Evolutionary conservation across 2,329 filamentous ascomycete genomes (phyloP), one percentile per base, ranked within the genome.

Genomic region (Epichloe gansuensis): DNA sequence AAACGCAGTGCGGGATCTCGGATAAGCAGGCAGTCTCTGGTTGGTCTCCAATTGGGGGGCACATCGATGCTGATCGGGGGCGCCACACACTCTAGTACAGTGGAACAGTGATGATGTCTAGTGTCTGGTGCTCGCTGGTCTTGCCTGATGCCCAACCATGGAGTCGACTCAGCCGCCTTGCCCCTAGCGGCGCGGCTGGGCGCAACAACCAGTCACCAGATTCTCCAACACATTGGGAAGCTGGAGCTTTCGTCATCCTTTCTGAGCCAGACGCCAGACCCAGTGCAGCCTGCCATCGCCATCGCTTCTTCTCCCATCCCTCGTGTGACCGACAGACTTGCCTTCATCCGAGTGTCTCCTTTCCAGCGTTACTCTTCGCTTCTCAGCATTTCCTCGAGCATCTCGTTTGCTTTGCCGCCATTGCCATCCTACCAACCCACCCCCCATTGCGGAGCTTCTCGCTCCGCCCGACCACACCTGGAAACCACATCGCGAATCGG

Each of bases 231-330:
- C 17, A 21, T 21, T 21, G 17, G 17, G 17, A 21, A 21, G 17
- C 17, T 21, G 17, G 17, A 47, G 47, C 47, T 53, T 54, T 51
- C 53, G 27, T 49, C 56, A 57, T 53, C 51, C 48, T 48, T 53
- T 47, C 39, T 53, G 46, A 49, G 27, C 27, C 23, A 23, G 11
- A 31, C 31, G 31, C 31, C 31, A 31, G 31, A 47, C n/a, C 46
- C 46, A 17, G 17, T 8, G 40, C 40, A 17, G 15, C 40, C 11
- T 27, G 8, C 25, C 47, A 34, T 41, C 50, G 50, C 50, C 54
- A 44, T 54, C 46, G 31, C 46, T 38, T 38, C 42, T 43, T 51
- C 9, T 49, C 21, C n/a, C n/a, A 49, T n/a, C 34, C n/a, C 35
- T 31, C 31, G 45, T 17, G 40, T 27, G 38, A 35, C 27, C 23